Base-by-base conservation (phyloP, 78 protist species). In the Polysphondylium violaceum region DNA sequence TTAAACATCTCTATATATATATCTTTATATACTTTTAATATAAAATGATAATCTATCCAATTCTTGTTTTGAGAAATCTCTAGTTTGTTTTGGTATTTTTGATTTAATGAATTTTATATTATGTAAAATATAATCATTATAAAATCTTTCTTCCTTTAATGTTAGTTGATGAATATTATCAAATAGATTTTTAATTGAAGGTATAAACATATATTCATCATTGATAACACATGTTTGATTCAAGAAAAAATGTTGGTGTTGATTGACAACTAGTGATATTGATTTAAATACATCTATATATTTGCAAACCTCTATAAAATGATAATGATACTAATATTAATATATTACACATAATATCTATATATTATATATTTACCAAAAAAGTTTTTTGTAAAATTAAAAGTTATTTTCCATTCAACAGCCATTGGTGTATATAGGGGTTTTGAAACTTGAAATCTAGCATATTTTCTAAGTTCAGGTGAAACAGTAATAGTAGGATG, bases 41-140 rank as follows among this genome's bases (percentile, higher is more conserved):
- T 53, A 58, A 2, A 31, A n/a, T 21, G 14, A 19, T 41, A 71
- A 44, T 44, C 59, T 40, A 19, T 83, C 91, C 29, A 83, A 31
- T 58, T 83, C 91, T 1, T 35, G 17, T 59, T 63, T 63, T 9
- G 77, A 7, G 7, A 69, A 69, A 31, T 83, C 79, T 69, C 91
- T 83, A 5, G 77, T 83, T 69, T 83, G 77, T 83, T 83, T 83
- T 38, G 91, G 91, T 43, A 83, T 55, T 17, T 35, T 40, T 3
- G 79, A 83, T 40, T 19, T 3, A 19, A 71, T 44, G 50, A 53
- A 69, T 71, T 83, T 83, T n/a, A 83, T 40, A 56, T 83, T 83
- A n/a, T 58, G 33, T 55, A 83, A 38, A 23, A 83, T 36, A 51
- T 58, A 83, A 9, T 56, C 79, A 11, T 69, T n/a, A 44, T 83